phyloP scores from a whole-genome alignment of 768 basidiomycete species.

The Leccinum longicurvipes region DNA sequence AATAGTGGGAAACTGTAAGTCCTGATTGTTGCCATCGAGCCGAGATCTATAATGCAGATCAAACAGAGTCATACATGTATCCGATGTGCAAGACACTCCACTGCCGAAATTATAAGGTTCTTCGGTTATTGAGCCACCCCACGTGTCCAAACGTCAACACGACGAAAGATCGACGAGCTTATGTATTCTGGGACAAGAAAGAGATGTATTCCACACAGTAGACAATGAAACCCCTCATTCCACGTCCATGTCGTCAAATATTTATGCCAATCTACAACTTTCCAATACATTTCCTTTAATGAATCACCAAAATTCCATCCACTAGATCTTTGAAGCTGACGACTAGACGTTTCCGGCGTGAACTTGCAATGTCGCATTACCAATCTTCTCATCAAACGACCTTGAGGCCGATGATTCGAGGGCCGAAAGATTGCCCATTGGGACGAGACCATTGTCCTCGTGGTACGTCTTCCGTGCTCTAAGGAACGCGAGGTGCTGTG shows the following conservation, averaged over 20 bases:
- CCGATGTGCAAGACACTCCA: constrained; percentile 32
- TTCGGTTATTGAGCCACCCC: background rate
- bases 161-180: background rate
- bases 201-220: constrained; percentile 4
- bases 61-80: constrained; percentile 56
- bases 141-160: background rate
- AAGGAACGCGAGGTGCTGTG: constrained; percentile 21
- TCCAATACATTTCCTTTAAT: background rate
- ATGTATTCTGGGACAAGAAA: constrained; percentile 13
- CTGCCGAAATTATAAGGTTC: constrained; percentile 6
- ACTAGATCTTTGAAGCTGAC: background rate
- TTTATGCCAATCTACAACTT: constrained; percentile 1
- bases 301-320: background rate
- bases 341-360: constrained; percentile 14
- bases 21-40: background rate
- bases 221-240: background rate
- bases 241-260: background rate
- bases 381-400: constrained; percentile 13
- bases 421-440: constrained; percentile 18
- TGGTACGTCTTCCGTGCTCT: constrained; percentile 21
- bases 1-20: constrained; percentile 76
- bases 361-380: background rate
- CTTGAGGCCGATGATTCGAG: constrained; percentile 8
- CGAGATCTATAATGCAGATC: constrained; percentile 3
- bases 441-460: constrained; percentile 25